These are phyloP conservation scores for Lophiostoma macrostomum DNA, from an alignment of 495 filamentous ascomycete species.

Conservation along the genomic window DNA sequence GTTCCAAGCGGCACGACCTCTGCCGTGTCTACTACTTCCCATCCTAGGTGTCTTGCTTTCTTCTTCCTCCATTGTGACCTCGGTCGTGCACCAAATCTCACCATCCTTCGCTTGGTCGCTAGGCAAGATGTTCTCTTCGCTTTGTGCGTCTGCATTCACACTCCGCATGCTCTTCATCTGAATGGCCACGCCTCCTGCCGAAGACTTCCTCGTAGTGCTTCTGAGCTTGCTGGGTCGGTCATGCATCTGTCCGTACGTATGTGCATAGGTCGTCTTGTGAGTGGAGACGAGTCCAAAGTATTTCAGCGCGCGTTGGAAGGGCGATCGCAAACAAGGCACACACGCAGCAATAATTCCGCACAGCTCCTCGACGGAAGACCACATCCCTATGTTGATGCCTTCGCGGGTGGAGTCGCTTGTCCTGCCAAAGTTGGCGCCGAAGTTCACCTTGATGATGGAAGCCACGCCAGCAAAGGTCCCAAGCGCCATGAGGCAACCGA, in stretches of 20 bases:
- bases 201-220: neutral
- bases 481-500: conserved; percentile 39
- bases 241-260: conserved; percentile 15
- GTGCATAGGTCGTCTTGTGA: conserved; percentile 1
- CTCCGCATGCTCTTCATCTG: conserved; percentile 12
- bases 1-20: too few relatives aligned
- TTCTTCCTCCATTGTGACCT: conserved; percentile 9
- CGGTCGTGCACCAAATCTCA: conserved; percentile 23
- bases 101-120: neutral
- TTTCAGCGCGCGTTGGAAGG: conserved; percentile 13
- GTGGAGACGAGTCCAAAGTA: conserved; percentile 8
- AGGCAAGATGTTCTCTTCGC: conserved; percentile 14
- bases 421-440: neutral
- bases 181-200: neutral
- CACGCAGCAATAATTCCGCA: conserved; percentile 12
- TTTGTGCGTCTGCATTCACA: conserved; percentile 2
- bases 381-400: conserved; percentile 14
- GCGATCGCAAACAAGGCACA: conserved; percentile 11
- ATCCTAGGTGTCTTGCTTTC: too few relatives aligned
- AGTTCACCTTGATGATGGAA: conserved; percentile 32
- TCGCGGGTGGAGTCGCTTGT: conserved; percentile 2
- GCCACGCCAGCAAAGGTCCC: conserved; percentile 36
- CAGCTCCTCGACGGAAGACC: conserved; percentile 15
- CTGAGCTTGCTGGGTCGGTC: neutral
- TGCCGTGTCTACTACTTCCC: too few relatives aligned